A percentile compares a stretch with the other conserved stretches of the same genome.
These are phyloP conservation scores for Fragilaria radians DNA, from an alignment of 108 stramenopile genomes.

Conservation along the genomic window DNA sequence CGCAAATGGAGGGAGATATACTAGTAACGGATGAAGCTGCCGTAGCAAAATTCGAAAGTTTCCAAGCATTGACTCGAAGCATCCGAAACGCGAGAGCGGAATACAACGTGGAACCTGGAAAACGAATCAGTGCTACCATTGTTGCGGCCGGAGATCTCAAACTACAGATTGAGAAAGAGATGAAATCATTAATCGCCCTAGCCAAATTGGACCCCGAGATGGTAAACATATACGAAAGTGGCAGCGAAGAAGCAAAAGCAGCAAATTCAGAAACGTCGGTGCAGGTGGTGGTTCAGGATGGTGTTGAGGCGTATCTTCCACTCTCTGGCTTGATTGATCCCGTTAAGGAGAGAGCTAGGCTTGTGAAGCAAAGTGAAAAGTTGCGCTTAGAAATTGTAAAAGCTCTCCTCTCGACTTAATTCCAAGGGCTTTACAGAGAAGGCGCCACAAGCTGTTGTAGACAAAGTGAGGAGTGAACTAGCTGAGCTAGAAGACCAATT, in stretches of 20 bases:
- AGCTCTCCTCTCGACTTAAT: conserved; percentile 63
- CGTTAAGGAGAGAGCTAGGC: conserved; percentile 71
- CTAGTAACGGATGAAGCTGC: conserved; percentile 61
- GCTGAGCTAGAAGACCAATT: conserved; percentile 81
- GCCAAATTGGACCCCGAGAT: conserved; percentile 76
- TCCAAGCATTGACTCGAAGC: conserved; percentile 82
- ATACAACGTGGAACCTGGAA: conserved; percentile 86
- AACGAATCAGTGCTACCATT: conserved; percentile 72
- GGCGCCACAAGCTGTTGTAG: conserved; percentile 77
- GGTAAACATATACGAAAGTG: conserved; percentile 49
- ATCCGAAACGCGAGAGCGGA: conserved; percentile 89
- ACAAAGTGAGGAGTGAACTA: conserved; percentile 71
- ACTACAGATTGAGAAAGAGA: conserved; percentile 53
- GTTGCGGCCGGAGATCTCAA: conserved; percentile 56
- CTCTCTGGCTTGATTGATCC: conserved; percentile 77
- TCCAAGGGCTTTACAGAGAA: conserved; percentile 85
- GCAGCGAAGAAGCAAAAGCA: conserved; percentile 61
- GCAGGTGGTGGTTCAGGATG: conserved; percentile 79
- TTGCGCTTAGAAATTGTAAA: conserved; percentile 69
- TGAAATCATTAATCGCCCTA: conserved; percentile 69
- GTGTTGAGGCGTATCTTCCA: conserved; percentile 84
- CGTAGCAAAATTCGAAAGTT: conserved; percentile 65
- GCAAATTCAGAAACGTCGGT: conserved; percentile 37
- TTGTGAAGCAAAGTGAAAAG: conserved; percentile 78
- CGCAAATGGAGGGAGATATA: conserved; percentile 61